Base-by-base conservation (phyloP, 768 basidiomycete genomes). In the Boletus patriciae region DNA sequence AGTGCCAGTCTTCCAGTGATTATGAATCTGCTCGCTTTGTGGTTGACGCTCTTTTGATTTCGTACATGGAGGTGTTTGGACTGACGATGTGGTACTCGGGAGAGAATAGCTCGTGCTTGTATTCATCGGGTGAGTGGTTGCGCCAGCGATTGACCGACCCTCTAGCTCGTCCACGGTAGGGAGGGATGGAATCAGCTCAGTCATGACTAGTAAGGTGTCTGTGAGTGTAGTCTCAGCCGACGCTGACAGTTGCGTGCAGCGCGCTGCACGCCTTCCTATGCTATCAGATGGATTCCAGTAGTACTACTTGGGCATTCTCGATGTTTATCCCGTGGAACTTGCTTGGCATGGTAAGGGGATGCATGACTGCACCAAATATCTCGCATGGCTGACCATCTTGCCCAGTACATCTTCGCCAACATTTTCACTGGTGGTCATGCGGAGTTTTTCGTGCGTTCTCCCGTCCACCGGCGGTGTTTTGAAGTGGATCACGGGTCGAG, bases 121-220 rank as follows among this genome's bases (percentile, higher is more conserved):
- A 1, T 93, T 97, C 73, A 92, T 93, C 33, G 95, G 94, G 93
- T 95, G 46, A 69, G 63, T 61, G 84, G 75, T 16, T 27, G 9
- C 9, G 12, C 34, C 13, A 12, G 29, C 18, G 36, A 44, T 45
- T 31, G 23, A 36, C 33, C 7, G 25, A 23, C 16, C 42, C 6
- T 50, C 55, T 61, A 31, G 62, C 49, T 45, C 44, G 50, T 47
- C 18, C 51, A 60, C 8, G 29, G 21, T 60, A 94, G 94, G 10
- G 95, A 98, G 70, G 92, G 87, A 0, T 98, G 96, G 96, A 98
- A 98, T 69, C 85, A 88, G 63, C 96, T 88, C 70, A 98, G 98
- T 96, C 95, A 98, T 68, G 91, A 97, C 73, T 96, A 85, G 92
- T 94, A 69, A 66, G n/a, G n/a, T n/a, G n/a, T 10, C 2, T 21